phyloP scores from a whole-genome alignment of 2,329 filamentous ascomycete genomes.

The Bisporella sp. region DNA sequence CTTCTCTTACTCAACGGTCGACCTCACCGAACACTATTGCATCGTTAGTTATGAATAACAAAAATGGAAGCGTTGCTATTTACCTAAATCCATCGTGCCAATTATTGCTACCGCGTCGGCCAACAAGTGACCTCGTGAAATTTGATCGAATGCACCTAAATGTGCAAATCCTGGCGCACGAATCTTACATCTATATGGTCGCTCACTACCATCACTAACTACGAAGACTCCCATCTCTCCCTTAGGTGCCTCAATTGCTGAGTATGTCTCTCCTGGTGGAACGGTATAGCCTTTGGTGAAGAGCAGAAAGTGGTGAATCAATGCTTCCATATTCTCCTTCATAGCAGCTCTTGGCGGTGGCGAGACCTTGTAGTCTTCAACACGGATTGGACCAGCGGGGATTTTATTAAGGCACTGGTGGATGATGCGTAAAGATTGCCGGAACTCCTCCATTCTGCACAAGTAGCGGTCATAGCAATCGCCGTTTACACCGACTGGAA shows the following conservation, averaged over 20 bases:
- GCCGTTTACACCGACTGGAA: slow-evolving; percentile 91
- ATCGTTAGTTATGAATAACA: slow-evolving; percentile 14
- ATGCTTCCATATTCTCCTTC: slow-evolving; percentile 99
- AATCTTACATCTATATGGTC: slow-evolving; percentile 96
- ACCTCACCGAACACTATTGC: slow-evolving; percentile 36
- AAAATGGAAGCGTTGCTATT: slow-evolving; percentile 26
- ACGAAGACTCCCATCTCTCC: slow-evolving; percentile 98
- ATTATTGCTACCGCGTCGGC: slow-evolving; percentile 97
- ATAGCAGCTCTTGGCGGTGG: slow-evolving; percentile 94
- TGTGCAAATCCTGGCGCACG: slow-evolving; percentile 95
- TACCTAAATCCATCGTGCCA: slow-evolving; percentile 80
- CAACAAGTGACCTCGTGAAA: slow-evolving; percentile 84
- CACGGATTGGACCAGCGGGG: slow-evolving; percentile 86
- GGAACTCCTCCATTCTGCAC: slow-evolving; percentile 99
- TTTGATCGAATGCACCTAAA: slow-evolving; percentile 87
- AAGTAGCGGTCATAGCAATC: slow-evolving; percentile 99
- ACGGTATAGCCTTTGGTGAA: slow-evolving; percentile 99
- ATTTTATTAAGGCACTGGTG: slow-evolving; percentile 99
- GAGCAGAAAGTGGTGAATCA: slow-evolving; percentile 98
- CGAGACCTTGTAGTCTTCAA: slow-evolving; percentile 98
- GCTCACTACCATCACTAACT: slow-evolving; percentile 91
- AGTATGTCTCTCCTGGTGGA: slow-evolving; percentile 96
- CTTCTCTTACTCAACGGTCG: slow-evolving; percentile 35
- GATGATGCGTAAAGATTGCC: slow-evolving; percentile 95
- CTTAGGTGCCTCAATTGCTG: slow-evolving; percentile 98